phyloP scores from a whole-genome alignment of 2,329 filamentous ascomycete species.

The Pseudogymnoascus sp. region DNA sequence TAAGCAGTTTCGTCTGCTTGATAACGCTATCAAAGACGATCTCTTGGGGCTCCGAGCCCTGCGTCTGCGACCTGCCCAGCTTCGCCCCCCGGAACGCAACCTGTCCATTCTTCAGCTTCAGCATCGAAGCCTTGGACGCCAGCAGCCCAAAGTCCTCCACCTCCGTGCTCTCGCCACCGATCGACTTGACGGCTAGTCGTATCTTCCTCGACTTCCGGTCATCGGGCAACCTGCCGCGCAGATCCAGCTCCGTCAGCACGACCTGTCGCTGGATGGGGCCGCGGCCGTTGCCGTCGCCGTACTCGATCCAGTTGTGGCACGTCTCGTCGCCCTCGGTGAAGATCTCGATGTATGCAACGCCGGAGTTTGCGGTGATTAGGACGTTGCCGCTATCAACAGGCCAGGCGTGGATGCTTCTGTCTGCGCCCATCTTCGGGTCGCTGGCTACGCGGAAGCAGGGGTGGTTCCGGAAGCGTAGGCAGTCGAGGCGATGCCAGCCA shows the following conservation, averaged over 20 bases:
- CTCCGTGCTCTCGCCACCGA: conserved; percentile 62
- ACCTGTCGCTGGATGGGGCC: conserved; percentile 62
- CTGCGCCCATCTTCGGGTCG: conserved; percentile 54
- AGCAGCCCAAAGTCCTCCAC: conserved; percentile 70
- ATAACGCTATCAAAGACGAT: conserved; percentile 64
- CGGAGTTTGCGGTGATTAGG: conserved; percentile 68
- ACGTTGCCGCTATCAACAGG: conserved; percentile 70
- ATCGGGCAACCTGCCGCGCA: conserved; percentile 63
- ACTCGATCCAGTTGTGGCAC: conserved; percentile 77
- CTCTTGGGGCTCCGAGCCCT: conserved; percentile 62
- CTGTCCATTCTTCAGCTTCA: conserved; percentile 69
- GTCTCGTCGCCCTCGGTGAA: conserved; percentile 71
- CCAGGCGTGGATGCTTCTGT: conserved; percentile 79
- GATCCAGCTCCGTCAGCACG: conserved; percentile 62
- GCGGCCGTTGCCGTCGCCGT: conserved; percentile 50
- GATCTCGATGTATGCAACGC: conserved; percentile 79
- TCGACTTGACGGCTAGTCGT: conserved; percentile 66
- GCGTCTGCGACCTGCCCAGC: conserved; percentile 63
- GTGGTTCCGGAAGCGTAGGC: conserved; percentile 80
- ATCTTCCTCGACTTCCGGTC: conserved; percentile 63
- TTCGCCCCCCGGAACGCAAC: conserved; percentile 67
- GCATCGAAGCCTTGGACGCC: conserved; percentile 57
- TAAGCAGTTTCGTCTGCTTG: conserved; percentile 63
- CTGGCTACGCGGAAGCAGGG: conserved; percentile 80
- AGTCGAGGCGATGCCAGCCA: conserved; percentile 82